Base-by-base conservation (phyloP, 1,284 basidiomycete genomes). In the Pseudozyma flocculosa region DNA sequence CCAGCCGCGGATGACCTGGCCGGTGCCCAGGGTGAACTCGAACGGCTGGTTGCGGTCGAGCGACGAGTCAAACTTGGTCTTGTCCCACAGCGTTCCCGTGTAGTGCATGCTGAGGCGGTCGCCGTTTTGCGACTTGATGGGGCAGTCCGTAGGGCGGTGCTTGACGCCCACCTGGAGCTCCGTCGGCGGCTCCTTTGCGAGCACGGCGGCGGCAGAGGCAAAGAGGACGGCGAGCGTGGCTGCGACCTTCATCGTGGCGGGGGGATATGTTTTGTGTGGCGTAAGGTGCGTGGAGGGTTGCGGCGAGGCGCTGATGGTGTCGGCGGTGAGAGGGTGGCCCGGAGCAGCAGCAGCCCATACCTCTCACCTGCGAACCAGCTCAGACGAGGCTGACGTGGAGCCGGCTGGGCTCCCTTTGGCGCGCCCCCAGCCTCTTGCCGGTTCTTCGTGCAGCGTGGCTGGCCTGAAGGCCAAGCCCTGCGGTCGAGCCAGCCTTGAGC, bases 41-140 rank as follows among this genome's bases (percentile, higher is more conserved):
- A 92, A 81, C 2, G 90, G 88, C 40, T 79, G 64, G 36, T 80
- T 80, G 5, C 83, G 73, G 73, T 83, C 82, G 30, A 81, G 69
- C 84, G 88, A 90, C 7, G 88, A 90, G 78, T 92, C 90, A 70
- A 92, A 92, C 78, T 89, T 87, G 47, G 83, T 83, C 15, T 88
- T 88, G 52, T 83, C 85, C n/a, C 83, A 80, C 44, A 84, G 79
- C 8, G 82, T 90, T 8, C 90, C 89, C 4, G 87, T 89, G 86
- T 91, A 67, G 40, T 74, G 70, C 61, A 92, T 88, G 61, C 83
- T 75, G 63, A 92, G 82, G 40, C 79, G 70, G 75, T 90, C 89
- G 0, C 87, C 88, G 38, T 82, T 84, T 73, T 80, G 76, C 0
- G 88, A 83, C 68, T 83, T 85, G 30, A 80, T 64, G 2, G 81